These are phyloP conservation scores for Leccinum brunneo-olivaceum DNA, from an alignment of 1,284 basidiomycete genomes.

Conservation along the genomic window DNA sequence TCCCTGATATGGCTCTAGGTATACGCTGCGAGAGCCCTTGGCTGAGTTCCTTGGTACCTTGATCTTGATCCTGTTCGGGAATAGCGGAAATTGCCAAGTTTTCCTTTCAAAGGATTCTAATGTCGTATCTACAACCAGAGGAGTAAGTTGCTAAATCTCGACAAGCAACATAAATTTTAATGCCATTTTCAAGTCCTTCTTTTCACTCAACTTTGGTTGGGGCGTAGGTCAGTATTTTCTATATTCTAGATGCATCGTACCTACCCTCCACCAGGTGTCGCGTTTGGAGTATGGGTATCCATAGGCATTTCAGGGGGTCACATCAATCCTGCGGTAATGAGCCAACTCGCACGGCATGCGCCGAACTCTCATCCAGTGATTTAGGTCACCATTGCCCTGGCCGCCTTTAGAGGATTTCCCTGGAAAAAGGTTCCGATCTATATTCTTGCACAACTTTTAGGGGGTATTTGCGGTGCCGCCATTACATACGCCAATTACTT, in stretches of 20 bases:
- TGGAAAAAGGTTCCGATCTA: slow-evolving; percentile 70
- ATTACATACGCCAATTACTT: slow-evolving; percentile 71
- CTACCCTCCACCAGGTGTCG: slow-evolving; percentile 28
- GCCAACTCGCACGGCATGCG: slow-evolving; percentile 13
- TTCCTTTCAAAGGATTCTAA: slow-evolving; percentile 43
- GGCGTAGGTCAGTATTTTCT: slow-evolving; percentile 39
- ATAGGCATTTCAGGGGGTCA: slow-evolving; percentile 66
- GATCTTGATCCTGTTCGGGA: slow-evolving; percentile 57
- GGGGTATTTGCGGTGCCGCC: slow-evolving; percentile 57
- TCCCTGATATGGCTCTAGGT: slow-evolving; percentile 24
- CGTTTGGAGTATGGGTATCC: slow-evolving; percentile 59
- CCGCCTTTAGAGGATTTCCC: slow-evolving; percentile 66
- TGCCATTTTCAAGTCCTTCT: slow-evolving; percentile 38
- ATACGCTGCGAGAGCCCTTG: slow-evolving; percentile 49
- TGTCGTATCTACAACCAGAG: slow-evolving; percentile 45
- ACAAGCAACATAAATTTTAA: background rate
- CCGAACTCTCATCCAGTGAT: slow-evolving; percentile 1
- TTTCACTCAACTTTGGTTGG: slow-evolving; percentile 60
- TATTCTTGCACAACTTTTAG: slow-evolving; percentile 61
- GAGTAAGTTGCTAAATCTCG: slow-evolving; percentile 37
- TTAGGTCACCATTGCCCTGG: slow-evolving; percentile 57
- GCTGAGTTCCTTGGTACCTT: slow-evolving; percentile 63
- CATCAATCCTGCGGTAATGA: slow-evolving; percentile 60
- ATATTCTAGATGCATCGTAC: slow-evolving; percentile 4
- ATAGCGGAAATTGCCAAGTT: slow-evolving; percentile 55